Conservation (phyloP, 495 filamentous ascomycete species). For the Penicillium tannophilum region DNA sequence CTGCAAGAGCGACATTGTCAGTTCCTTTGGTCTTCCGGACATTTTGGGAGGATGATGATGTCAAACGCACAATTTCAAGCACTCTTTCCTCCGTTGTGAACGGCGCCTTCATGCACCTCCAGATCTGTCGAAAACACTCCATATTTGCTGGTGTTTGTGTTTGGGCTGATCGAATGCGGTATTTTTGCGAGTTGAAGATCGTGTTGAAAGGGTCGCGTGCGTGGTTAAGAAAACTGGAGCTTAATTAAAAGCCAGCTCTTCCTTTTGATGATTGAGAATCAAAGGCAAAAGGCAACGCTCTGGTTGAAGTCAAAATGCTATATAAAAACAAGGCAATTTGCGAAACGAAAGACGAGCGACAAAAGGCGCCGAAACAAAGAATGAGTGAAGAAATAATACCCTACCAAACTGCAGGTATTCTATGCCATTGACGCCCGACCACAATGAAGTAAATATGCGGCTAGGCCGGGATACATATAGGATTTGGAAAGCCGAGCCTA, state of each 20-base stretch:
- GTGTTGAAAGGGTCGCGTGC: not conserved
- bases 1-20: slow-evolving; percentile 23
- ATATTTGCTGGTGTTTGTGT: slow-evolving; percentile 19
- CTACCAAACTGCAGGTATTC: slow-evolving; percentile 17
- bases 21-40: not conserved
- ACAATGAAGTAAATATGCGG: slow-evolving; percentile 15
- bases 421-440: slow-evolving; percentile 30
- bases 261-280: slow-evolving; percentile 2
- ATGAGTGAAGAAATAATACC: slow-evolving; percentile 19
- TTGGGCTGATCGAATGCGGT: slow-evolving; percentile 1
- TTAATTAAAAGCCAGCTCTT: not conserved
- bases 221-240: not conserved
- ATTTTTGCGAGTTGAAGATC: slow-evolving; percentile 14
- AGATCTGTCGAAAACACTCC: slow-evolving; percentile 47
- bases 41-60: not conserved
- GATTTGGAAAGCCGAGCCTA: slow-evolving; percentile 14
- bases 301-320: slow-evolving; percentile 25
- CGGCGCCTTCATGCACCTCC: slow-evolving; percentile 38
- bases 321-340: slow-evolving; percentile 24
- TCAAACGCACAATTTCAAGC: slow-evolving; percentile 44
- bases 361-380: slow-evolving; percentile 26
- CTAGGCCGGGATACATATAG: slow-evolving; percentile 27
- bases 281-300: slow-evolving; percentile 19
- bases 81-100: slow-evolving; percentile 35
- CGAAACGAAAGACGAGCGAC: slow-evolving; percentile 30